Evolutionary conservation across 495 filamentous ascomycete species (phyloP).

Genomic region (Aspergillus affinis): DNA sequence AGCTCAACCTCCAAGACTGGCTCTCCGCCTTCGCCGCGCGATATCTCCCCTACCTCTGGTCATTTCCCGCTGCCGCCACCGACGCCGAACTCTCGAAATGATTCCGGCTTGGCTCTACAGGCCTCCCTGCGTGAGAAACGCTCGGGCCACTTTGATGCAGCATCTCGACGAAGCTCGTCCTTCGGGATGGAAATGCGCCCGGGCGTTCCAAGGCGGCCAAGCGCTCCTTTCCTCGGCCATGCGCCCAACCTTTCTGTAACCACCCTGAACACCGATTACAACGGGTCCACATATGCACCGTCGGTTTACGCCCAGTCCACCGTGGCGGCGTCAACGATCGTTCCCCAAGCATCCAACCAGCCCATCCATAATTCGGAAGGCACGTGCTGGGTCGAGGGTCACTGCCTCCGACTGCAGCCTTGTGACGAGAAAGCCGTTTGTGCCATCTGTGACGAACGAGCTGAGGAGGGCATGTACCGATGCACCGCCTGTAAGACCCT

Average conservation of each 20-base stretch:
- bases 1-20: conserved; percentile 68
- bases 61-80: conserved; percentile 73
- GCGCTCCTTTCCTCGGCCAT: conserved; percentile 81
- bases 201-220: conserved; percentile 69
- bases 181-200: conserved; percentile 75
- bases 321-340: conserved; percentile 95
- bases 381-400: conserved; percentile 89
- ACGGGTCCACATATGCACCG: conserved; percentile 83
- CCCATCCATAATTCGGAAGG: conserved; percentile 84
- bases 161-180: conserved; percentile 83
- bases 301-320: conserved; percentile 96
- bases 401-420: conserved; percentile 75
- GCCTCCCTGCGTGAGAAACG: conserved; percentile 88
- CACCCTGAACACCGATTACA: conserved; percentile 71
- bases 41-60: conserved; percentile 74
- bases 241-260: conserved; percentile 80
- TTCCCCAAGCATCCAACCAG: conserved; percentile 85
- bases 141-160: conserved; percentile 87
- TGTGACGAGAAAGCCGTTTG: conserved; percentile 71
- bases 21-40: conserved; percentile 76
- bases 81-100: conserved; percentile 78
- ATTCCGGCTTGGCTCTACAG: conserved; percentile 84
- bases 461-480: conserved; percentile 85
- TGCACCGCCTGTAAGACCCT: conserved; percentile 76
- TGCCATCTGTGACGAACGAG: conserved; percentile 84